A percentile compares a stretch with the other conserved stretches of the same genome.
Conservation (phyloP, 2,329 filamentous ascomycete genomes). For the Triangularia verruculosa region DNA sequence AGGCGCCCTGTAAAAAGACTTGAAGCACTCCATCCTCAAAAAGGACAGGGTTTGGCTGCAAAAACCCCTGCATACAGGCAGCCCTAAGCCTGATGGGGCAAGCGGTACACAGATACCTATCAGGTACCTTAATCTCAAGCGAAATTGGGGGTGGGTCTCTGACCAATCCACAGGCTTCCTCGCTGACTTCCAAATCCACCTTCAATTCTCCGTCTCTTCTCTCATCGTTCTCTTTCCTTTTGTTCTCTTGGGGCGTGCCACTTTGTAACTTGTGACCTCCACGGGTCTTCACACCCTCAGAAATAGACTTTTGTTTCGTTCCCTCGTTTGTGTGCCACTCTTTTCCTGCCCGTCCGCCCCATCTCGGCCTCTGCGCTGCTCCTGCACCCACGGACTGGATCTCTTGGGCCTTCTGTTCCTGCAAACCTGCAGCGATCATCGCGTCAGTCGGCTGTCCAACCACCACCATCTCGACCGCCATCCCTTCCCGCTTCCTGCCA, state of each 20-base stretch:
- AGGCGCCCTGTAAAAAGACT: background rate
- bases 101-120: constrained; percentile 19
- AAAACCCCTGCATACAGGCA: constrained; percentile 6
- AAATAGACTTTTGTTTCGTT: constrained; percentile 21
- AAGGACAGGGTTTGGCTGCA: background rate
- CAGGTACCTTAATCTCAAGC: constrained; percentile 27
- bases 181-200: constrained; percentile 14
- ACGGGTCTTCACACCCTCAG: constrained; percentile 19
- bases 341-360: constrained; percentile 10
- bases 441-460: constrained; percentile 1
- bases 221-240: constrained; percentile 21
- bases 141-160: constrained; percentile 27
- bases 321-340: constrained; percentile 24
- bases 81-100: constrained; percentile 24
- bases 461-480: background rate
- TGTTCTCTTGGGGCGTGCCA: constrained; percentile 23
- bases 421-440: background rate
- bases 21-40: background rate
- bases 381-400: background rate
- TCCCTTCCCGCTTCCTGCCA: constrained; percentile 2
- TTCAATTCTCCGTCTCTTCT: constrained; percentile 13
- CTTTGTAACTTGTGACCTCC: constrained; percentile 11
- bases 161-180: constrained; percentile 24
- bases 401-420: background rate
- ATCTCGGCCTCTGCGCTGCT: background rate